Evolutionary conservation across 176 grass and related monocot genomes (phyloP), one percentile per base, ranked within the genome.

Genomic region (Areca catechu): DNA sequence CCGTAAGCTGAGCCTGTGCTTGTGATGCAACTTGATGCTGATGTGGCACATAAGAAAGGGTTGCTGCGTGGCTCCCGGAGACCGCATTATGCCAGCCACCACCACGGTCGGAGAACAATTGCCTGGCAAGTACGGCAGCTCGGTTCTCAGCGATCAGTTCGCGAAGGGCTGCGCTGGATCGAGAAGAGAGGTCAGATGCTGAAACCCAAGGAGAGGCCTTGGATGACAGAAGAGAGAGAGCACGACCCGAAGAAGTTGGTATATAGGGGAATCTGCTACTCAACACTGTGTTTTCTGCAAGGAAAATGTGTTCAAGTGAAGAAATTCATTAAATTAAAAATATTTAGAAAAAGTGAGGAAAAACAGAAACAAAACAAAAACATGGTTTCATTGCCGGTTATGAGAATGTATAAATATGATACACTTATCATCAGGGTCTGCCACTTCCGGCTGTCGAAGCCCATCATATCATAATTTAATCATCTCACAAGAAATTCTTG

Each of bases 71-170:
- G 34, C 14, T 43, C 9, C 10, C 34, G 1, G 9, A 17, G 21
- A 24, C 48, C 47, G 25, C 5, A 16, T 49, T 70, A 5, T 20
- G 55, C 37, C 49, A 73, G 24, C 30, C 67, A 15, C 30, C 67
- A 15, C 61, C 28, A 16, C 61, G 78, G 22, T 82, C 79, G n/a
- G 58, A 20, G 56, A 82, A 83, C 56, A 78, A 66, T 59, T 90
- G 86, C 51, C 78, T 77, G 1, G 86, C 54, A 14, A 85, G 71
- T 16, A 90, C 62, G 0, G 92, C 74, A 0, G 83, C 83, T 17
- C 83, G 92, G 86, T 97, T 91, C 76, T 96, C 83, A 0, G 20
- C 53, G 20, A 20, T 54, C 20, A 54, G 17, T 54, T 54, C 20
- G 19, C 7, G 19, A 54, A 19, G 6, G 17, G 18, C 17, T 3